phyloP scores from a whole-genome alignment of 2,329 filamentous ascomycete genomes.

The Ophiobolus disseminans region DNA sequence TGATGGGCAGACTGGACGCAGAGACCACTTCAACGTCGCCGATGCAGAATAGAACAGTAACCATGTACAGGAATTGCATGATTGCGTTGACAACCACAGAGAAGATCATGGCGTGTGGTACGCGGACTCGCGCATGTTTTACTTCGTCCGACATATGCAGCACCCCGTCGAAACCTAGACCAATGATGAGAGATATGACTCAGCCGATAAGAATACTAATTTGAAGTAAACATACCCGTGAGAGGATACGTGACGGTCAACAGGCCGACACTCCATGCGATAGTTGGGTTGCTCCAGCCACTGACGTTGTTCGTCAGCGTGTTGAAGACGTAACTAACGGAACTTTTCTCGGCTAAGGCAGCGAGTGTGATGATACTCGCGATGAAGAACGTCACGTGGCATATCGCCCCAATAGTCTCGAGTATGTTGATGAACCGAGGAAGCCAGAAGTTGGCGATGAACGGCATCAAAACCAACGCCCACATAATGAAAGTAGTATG shows the following conservation, averaged over 20 bases:
- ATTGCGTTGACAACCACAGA: slow-evolving; percentile 53
- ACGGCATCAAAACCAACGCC: slow-evolving; percentile 48
- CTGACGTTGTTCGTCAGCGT: slow-evolving; percentile 53
- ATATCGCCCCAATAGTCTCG: slow-evolving; percentile 54
- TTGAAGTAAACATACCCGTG: slow-evolving; percentile 15
- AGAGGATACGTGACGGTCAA: slow-evolving; percentile 36
- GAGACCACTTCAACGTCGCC: slow-evolving; percentile 51
- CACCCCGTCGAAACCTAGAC: slow-evolving; percentile 55
- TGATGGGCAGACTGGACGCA: slow-evolving; percentile 47
- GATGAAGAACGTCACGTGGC: slow-evolving; percentile 59
- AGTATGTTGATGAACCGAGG: slow-evolving; percentile 53
- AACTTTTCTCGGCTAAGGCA: slow-evolving; percentile 50
- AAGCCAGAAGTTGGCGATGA: slow-evolving; percentile 53
- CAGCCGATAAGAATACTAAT: background rate
- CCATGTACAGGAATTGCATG: slow-evolving; percentile 52
- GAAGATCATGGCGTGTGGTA: slow-evolving; percentile 51
- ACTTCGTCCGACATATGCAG: slow-evolving; percentile 50
- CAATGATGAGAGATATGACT: background rate
- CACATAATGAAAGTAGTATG: slow-evolving; percentile 59
- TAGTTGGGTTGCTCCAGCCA: slow-evolving; percentile 51
- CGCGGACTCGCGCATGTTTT: slow-evolving; percentile 25
- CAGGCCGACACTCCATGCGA: slow-evolving; percentile 53
- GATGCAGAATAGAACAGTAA: slow-evolving; percentile 55
- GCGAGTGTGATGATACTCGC: slow-evolving; percentile 56
- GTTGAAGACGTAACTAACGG: slow-evolving; percentile 53